Conservation (phyloP, 2,329 filamentous ascomycete species). For the Monilinia fructigena region DNA sequence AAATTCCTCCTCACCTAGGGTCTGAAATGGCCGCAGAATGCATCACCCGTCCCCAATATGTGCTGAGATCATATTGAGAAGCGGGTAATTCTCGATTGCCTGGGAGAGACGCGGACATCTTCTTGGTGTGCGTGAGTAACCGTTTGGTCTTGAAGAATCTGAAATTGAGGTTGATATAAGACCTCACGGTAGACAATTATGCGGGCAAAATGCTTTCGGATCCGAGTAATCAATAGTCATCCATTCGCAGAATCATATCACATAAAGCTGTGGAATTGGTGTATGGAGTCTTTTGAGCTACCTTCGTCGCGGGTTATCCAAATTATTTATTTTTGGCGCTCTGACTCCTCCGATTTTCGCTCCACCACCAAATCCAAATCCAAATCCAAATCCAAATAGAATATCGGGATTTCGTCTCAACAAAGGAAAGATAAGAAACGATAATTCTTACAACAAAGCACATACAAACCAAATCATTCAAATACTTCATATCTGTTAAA, state of each 20-base stretch:
- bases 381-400: not conserved
- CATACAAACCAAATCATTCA: too few relatives aligned
- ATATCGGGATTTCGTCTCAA: conserved; percentile 6
- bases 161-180: conserved; percentile 11
- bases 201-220: conserved; percentile 11
- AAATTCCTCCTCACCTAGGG: conserved; percentile 71
- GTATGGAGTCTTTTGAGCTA: not conserved
- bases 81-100: conserved; percentile 78
- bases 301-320: not conserved
- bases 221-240: conserved; percentile 7
- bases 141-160: not conserved
- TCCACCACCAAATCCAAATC: not conserved
- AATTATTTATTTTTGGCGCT: conserved; percentile 17
- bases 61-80: conserved; percentile 88
- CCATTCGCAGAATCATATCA: not conserved
- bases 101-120: conserved; percentile 65
- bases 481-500: not conserved
- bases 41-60: conserved; percentile 91
- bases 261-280: conserved; percentile 4
- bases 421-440: conserved; percentile 10
- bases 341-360: conserved; percentile 20
- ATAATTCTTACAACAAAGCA: too few relatives aligned
- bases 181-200: not conserved
- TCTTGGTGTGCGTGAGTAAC: not conserved
- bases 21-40: conserved; percentile 89